Evolutionary conservation across 73 alveolate genomes (phyloP).

Genomic region (Tetrahymena elliotti): DNA sequence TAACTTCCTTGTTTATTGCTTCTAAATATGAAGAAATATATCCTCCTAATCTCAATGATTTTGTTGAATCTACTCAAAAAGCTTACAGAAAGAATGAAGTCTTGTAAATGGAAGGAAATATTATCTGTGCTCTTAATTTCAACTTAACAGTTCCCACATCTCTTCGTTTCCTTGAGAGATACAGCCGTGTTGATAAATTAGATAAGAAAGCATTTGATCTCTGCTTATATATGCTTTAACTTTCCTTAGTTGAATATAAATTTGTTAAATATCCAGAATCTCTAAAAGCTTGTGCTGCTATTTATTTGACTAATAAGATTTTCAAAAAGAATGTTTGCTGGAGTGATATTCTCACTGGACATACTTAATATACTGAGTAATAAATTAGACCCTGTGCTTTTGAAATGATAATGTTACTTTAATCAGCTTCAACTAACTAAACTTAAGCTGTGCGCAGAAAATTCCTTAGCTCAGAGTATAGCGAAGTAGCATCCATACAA

Average conservation of each 20-base stretch:
- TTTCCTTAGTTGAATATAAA: constrained; percentile 65
- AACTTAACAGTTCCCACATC: constrained; percentile 56
- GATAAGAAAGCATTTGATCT: not conserved
- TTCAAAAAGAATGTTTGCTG: not conserved
- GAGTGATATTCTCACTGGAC: not conserved
- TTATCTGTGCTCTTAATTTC: constrained; percentile 65
- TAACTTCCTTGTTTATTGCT: constrained; percentile 72
- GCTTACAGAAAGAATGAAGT: constrained; percentile 68
- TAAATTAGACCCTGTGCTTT: not conserved
- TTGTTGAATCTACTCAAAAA: constrained; percentile 62
- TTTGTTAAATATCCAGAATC: constrained; percentile 50
- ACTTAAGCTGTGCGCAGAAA: not conserved
- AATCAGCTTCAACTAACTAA: not conserved
- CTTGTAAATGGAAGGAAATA: constrained; percentile 62
- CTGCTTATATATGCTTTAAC: constrained; percentile 16
- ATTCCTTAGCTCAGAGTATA: not conserved
- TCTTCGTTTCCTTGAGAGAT: constrained; percentile 58
- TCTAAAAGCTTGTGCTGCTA: constrained; percentile 54
- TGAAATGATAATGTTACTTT: not conserved
- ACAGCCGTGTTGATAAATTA: not conserved
- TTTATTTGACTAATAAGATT: constrained; percentile 13
- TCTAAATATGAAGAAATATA: constrained; percentile 79
- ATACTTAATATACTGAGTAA: not conserved
- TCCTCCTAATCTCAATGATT: constrained; percentile 76
- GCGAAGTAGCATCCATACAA: not conserved